Evolutionary conservation across 1,284 basidiomycete genomes (phyloP), one percentile per base, ranked within the genome.

Genomic region (Pulveroboletus sp.): DNA sequence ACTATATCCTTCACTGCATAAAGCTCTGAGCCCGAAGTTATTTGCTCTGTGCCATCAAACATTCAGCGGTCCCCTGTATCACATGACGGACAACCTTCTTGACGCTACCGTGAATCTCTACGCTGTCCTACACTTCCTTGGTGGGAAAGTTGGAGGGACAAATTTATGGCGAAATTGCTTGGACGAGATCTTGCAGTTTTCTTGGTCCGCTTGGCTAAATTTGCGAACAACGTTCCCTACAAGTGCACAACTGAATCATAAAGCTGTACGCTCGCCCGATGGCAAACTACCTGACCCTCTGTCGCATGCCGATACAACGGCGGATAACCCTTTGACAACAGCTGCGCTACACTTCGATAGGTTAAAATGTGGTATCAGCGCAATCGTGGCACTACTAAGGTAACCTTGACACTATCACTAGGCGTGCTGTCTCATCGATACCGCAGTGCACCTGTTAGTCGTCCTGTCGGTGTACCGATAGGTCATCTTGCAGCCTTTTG

Each of bases 401-500:
- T 84, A 62, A 43, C 56, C 58, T 42, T 7, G 20, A 46, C 47
- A 35, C 33, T 5, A 3, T 51, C 10, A 18, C 14, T 18, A 17
- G 22, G 35, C 38, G 45, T 20, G 22, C 6, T 28, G 18, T 47
- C 62, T 63, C 49, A 54, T 46, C 24, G 33, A 18, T 24, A 33
- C 8, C 28, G 20, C 49, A 91, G 89, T 47, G 77, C 83, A 15
- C 74, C 81, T 1, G 83, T 81, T 3, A 74, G 78, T 42, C 83
- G 92, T 18, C 84, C 91, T 10, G 87, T 96, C 1, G 80, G 83
- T 43, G 68, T 96, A 3, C 91, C 94, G 0, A 67, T 92, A 15
- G 91, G 91, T 8, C 64, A 75, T 36, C 62, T 90, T 18, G 73
- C 80, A n/a, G 74, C 77, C 44, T 77, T 89, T 51, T 77, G 76